phyloP scores from a whole-genome alignment of 2,329 filamentous ascomycete genomes.

The Monilinia polystroma region DNA sequence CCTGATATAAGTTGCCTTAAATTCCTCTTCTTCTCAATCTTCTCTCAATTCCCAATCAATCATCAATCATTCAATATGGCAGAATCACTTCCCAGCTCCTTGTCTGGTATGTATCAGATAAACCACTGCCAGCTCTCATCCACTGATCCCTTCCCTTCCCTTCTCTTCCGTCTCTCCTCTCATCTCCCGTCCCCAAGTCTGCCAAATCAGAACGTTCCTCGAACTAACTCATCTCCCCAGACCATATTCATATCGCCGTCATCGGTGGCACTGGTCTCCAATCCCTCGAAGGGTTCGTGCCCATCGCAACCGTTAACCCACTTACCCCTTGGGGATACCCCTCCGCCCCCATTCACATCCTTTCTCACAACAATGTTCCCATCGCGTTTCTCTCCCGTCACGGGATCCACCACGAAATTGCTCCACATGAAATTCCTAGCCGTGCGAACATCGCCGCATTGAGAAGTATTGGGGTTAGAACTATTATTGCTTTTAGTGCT shows the following conservation, averaged over 20 bases:
- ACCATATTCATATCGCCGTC: constrained; percentile 77
- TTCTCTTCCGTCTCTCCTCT: background rate
- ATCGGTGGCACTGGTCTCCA: constrained; percentile 92
- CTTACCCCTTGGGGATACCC: constrained; percentile 87
- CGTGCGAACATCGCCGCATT: constrained; percentile 99
- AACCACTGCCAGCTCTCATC: background rate
- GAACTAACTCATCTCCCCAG: constrained; percentile 42
- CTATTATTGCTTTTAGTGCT: constrained; percentile 90
- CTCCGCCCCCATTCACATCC: constrained; percentile 74
- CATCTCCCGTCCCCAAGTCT: background rate
- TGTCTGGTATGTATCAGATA: constrained; percentile 18
- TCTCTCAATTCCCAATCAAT: background rate
- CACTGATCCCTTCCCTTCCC: background rate
- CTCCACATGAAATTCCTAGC: constrained; percentile 91
- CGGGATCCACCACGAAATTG: constrained; percentile 81
- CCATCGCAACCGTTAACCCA: constrained; percentile 74
- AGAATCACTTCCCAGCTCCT: constrained; percentile 22
- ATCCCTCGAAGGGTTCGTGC: constrained; percentile 81
- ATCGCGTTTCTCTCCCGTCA: constrained; percentile 95
- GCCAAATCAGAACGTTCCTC: background rate
- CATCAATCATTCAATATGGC: constrained; percentile 4
- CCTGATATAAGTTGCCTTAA: background rate
- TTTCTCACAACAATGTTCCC: constrained; percentile 77
- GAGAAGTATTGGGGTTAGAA: constrained; percentile 82
- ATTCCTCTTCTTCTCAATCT: background rate